Evolutionary conservation across 257 asterid species (phyloP).

Genomic region (Handroanthus guayacan): DNA sequence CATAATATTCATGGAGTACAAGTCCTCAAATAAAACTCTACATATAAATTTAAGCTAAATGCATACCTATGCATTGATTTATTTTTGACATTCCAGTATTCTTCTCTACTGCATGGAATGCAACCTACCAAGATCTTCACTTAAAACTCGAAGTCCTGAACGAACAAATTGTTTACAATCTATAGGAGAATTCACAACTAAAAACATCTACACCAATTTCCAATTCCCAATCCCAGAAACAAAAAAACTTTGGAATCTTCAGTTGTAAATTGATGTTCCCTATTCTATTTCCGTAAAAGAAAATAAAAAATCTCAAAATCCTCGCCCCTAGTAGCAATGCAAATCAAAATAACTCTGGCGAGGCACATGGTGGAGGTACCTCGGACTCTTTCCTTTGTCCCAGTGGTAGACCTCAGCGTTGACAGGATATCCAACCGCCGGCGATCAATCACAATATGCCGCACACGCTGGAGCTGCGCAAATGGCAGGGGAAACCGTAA

Average conservation of each 20-base stretch:
- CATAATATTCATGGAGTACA: too few relatives aligned
- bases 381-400: constrained; percentile 35
- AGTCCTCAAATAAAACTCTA: too few relatives aligned
- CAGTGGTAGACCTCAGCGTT: constrained; percentile 29
- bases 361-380: constrained; percentile 37
- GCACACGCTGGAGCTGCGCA: constrained; percentile 32
- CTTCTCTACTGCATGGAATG: too few relatives aligned
- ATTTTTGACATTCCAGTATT: too few relatives aligned
- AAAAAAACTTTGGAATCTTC: constrained; percentile 23
- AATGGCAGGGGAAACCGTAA: constrained; percentile 28
- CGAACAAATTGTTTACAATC: not conserved
- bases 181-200: not conserved
- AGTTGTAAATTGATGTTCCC: constrained; percentile 27
- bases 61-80: too few relatives aligned
- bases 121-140: too few relatives aligned
- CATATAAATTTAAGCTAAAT: too few relatives aligned
- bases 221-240: not conserved
- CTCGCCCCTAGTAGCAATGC: constrained; percentile 27
- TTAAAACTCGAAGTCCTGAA: too few relatives aligned
- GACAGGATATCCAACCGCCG: constrained; percentile 39
- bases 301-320: too few relatives aligned
- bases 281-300: not conserved
- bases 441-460: constrained; percentile 25
- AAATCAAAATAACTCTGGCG: constrained; percentile 24
- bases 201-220: not conserved